Base-by-base conservation (phyloP, 2,329 filamentous ascomycete genomes). In the Colletotrichum falcatum region DNA sequence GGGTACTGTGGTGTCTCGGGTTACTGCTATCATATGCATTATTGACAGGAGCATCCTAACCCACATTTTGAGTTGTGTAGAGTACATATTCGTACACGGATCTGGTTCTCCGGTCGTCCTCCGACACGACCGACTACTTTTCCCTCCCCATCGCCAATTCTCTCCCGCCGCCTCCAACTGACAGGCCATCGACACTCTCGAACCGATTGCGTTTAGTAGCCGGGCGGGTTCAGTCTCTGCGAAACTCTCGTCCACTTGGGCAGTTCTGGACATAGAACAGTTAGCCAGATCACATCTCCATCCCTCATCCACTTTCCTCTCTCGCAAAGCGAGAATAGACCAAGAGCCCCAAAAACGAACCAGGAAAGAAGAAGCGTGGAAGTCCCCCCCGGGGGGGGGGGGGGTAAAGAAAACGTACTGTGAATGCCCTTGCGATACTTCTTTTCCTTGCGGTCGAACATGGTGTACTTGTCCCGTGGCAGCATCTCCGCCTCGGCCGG, bases 371-470 rank as follows among this genome's bases (percentile, higher is more conserved):
- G 35, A 74, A 39, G 20, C 55, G n/a, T 11, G 2, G 37, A 73
- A 33, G 20, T 59, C 61, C n/a, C 23, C 30, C 30, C 30, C 30
- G 7, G 30, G 30, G 30, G 30, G 66, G 44, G 28, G 60, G 26
- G 59, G 46, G 26, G 23, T 37, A 14, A 14, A 26, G 51, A 14
- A 18, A n/a, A 90, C 94, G 77, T 88, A 97, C 95, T 98, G 84
- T 98, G 95, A 81, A 99, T 95, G 66, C 94, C 94, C 89, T 99
- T 99, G 80, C 96, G 88, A 82, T 98, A 99, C 77, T 89, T 91
- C 90, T 95, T 97, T 81, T 93, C 94, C 83, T 98, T 98, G 76
- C 95, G 91, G 82, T 97, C 95, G 82, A 98, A 99, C 78, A 99
- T 92, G 35, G 94, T 97, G 84, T 99, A 99, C 84, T 99, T 99